Evolutionary conservation across 2,329 filamentous ascomycete genomes (phyloP).

Genomic region (Plenodomus biglobosus): DNA sequence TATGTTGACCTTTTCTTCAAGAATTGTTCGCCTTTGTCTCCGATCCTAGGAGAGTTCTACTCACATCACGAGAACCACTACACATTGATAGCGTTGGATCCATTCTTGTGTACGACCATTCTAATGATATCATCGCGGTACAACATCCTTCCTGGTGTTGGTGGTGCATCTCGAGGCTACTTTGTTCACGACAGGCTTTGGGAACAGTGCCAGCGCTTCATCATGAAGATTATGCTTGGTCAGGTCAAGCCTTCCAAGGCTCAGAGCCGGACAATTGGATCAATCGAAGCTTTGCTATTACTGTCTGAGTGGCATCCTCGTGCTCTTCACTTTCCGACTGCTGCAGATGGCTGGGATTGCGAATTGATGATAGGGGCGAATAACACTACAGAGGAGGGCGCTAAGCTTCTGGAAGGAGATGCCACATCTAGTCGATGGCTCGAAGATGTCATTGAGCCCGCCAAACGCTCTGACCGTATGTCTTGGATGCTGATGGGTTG

Average conservation of each 20-base stretch:
- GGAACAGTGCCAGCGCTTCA: constrained; percentile 57
- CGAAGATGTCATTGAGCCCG: constrained; percentile 58
- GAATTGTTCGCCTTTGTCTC: constrained; percentile 55
- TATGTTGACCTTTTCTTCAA: constrained; percentile 57
- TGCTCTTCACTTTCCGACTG: constrained; percentile 57
- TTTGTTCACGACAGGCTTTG: constrained; percentile 58
- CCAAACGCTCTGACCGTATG: constrained; percentile 59
- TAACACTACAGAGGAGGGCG: constrained; percentile 43
- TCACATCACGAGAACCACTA: constrained; percentile 53
- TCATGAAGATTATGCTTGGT: constrained; percentile 57
- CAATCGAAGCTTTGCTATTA: constrained; percentile 56
- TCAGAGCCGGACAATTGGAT: constrained; percentile 54
- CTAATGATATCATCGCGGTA: constrained; percentile 59
- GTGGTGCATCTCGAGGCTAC: constrained; percentile 52
- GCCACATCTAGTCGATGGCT: constrained; percentile 50
- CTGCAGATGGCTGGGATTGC: constrained; percentile 59
- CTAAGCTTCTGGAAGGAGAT: constrained; percentile 39
- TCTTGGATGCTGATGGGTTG: constrained; percentile 62
- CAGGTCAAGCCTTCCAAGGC: constrained; percentile 56
- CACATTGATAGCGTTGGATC: constrained; percentile 54
- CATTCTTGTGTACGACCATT: constrained; percentile 56
- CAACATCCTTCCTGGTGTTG: constrained; percentile 43
- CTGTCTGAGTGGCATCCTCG: constrained; percentile 61
- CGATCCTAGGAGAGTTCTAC: constrained; percentile 55
- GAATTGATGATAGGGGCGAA: constrained; percentile 51